Evolutionary conservation across 495 filamentous ascomycete species (phyloP).

Genomic region (Aspergillus nanangensis): DNA sequence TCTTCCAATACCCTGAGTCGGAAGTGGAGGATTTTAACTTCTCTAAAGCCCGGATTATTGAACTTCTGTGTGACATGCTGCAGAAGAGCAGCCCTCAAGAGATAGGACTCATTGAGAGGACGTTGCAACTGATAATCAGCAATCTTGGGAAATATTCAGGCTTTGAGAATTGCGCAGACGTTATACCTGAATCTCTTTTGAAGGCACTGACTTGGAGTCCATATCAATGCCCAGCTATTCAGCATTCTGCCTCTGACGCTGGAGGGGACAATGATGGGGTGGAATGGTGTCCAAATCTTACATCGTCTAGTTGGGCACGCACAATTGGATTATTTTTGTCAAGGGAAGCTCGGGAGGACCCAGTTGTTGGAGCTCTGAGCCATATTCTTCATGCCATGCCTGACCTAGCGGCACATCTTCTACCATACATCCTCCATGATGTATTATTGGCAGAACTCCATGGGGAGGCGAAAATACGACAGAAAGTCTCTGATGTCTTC

Average conservation of each 20-base stretch:
- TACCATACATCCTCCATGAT: slow-evolving; percentile 80
- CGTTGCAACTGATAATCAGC: slow-evolving; percentile 66
- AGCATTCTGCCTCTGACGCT: slow-evolving; percentile 13
- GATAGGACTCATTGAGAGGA: slow-evolving; percentile 72
- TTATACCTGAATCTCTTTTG: slow-evolving; percentile 35
- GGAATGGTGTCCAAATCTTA: slow-evolving; percentile 12
- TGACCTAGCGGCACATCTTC: slow-evolving; percentile 62
- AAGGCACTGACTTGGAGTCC: slow-evolving; percentile 42
- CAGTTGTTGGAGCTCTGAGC: slow-evolving; percentile 61
- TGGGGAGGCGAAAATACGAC: slow-evolving; percentile 19
- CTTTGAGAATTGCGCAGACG: slow-evolving; percentile 42
- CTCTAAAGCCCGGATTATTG: slow-evolving; percentile 54
- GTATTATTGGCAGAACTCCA: slow-evolving; percentile 55
- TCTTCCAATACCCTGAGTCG: slow-evolving; percentile 14
- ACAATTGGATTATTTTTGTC: slow-evolving; percentile 58
- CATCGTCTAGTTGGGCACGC: slow-evolving; percentile 56
- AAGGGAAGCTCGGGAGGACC: slow-evolving; percentile 53
- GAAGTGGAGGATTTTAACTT: slow-evolving; percentile 13
- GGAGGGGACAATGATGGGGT: slow-evolving; percentile 8
- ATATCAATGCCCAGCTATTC: slow-evolving; percentile 32
- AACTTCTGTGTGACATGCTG: slow-evolving; percentile 63
- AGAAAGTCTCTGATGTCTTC: slow-evolving; percentile 43
- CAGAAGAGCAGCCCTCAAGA: slow-evolving; percentile 56
- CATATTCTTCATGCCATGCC: slow-evolving; percentile 57
- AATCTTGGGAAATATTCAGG: slow-evolving; percentile 44